phyloP scores from a whole-genome alignment of 2,329 filamentous ascomycete species.

The Apiospora hydei region DNA sequence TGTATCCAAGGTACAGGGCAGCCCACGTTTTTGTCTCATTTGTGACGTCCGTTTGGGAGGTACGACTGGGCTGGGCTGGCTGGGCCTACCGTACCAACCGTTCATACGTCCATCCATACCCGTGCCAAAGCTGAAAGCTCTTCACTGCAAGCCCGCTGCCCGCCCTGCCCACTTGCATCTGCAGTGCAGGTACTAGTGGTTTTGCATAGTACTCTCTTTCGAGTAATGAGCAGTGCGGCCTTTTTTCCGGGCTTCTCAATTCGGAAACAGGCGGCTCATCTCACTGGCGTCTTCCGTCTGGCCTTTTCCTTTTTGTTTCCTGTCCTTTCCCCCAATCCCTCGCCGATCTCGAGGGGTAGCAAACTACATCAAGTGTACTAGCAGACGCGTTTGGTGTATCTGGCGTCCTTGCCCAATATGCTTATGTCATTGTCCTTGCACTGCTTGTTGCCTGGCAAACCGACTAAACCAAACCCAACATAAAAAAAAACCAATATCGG shows the following conservation, averaged over 20 bases:
- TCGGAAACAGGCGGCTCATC: neutral
- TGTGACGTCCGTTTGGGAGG: neutral
- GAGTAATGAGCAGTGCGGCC: conserved; percentile 2
- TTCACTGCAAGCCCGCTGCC: conserved; percentile 6
- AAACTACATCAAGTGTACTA: too few species aligned
- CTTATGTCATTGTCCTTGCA: neutral
- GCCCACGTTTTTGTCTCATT: neutral
- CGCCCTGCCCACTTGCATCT: neutral
- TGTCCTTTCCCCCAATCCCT: neutral
- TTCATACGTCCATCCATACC: neutral
- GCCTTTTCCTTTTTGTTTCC: neutral
- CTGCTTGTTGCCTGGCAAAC: neutral
- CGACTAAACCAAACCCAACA: neutral
- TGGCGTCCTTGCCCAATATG: neutral
- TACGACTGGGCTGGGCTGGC: neutral
- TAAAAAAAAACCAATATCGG: neutral
- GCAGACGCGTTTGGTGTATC: neutral
- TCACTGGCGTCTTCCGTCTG: neutral
- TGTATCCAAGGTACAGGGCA: too few species aligned
- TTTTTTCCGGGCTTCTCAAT: neutral
- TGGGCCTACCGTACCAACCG: neutral
- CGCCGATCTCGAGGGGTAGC: neutral
- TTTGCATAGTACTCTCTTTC: neutral
- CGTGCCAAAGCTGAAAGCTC: conserved; percentile 1
- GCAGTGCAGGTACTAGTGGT: neutral